Conservation (phyloP, 805 yeast genomes). For the Wickerhamiella hasegawae region DNA sequence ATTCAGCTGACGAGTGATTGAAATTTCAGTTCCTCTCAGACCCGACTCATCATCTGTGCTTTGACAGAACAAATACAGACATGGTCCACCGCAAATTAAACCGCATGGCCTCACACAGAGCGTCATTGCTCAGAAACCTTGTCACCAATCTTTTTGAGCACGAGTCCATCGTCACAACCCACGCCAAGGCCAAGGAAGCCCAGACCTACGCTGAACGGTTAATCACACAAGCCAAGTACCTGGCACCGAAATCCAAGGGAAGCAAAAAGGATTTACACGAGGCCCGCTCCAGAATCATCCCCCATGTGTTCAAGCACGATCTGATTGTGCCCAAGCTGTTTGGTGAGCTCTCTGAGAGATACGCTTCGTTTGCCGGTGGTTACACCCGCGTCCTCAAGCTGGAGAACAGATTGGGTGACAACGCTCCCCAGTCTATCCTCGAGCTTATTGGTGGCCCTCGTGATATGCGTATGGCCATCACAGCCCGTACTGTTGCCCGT, state of each 20-base stretch:
- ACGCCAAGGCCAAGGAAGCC: slow-evolving; percentile 58
- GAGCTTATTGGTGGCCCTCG: slow-evolving; percentile 68
- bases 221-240: slow-evolving; percentile 33
- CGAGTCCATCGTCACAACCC: slow-evolving; percentile 57
- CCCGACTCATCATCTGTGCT: no score
- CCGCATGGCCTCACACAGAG: slow-evolving; percentile 35
- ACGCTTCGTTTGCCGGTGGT: slow-evolving; percentile 51
- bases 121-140: slow-evolving; percentile 45
- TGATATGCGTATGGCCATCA: slow-evolving; percentile 60
- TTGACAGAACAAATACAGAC: no score
- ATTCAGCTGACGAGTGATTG: no score
- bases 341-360: slow-evolving; percentile 48
- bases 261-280: neutral
- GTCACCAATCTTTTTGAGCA: slow-evolving; percentile 53
- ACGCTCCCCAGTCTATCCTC: slow-evolving; percentile 74
- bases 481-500: slow-evolving; percentile 77
- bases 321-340: slow-evolving; percentile 47
- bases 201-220: slow-evolving; percentile 46
- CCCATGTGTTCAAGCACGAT: slow-evolving; percentile 25
- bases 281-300: slow-evolving; percentile 8
- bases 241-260: neutral
- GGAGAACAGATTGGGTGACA: slow-evolving; percentile 79
- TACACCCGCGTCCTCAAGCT: slow-evolving; percentile 71
- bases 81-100: slow-evolving; percentile 18
- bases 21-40: no score